Evolutionary conservation across 768 basidiomycete species (phyloP).

Genomic region (Sporobolomyces phaffii): DNA sequence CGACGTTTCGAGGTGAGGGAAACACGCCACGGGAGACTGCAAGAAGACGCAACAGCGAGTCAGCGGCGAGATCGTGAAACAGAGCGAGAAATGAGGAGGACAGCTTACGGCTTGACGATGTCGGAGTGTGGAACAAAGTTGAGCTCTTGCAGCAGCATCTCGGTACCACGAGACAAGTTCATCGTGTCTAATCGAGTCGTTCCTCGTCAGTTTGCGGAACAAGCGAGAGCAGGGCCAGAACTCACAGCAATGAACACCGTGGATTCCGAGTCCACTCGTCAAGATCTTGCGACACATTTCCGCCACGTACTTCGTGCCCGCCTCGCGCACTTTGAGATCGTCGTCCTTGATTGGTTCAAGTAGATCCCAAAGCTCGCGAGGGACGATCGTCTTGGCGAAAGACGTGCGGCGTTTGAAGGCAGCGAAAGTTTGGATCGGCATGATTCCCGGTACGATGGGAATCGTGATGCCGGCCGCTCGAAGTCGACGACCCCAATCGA

Average conservation of each 20-base stretch:
- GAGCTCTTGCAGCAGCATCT: slow-evolving; percentile 88
- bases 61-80: background rate
- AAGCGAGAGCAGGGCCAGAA: slow-evolving; percentile 42
- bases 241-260: slow-evolving; percentile 88
- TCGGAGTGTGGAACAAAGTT: slow-evolving; percentile 80
- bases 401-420: slow-evolving; percentile 87
- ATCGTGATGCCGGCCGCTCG: slow-evolving; percentile 66
- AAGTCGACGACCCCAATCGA: slow-evolving; percentile 69
- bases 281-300: slow-evolving; percentile 88
- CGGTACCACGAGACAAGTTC: slow-evolving; percentile 91
- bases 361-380: slow-evolving; percentile 58
- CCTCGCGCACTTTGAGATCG: slow-evolving; percentile 86
- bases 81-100: background rate
- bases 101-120: slow-evolving; percentile 66
- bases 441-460: slow-evolving; percentile 89
- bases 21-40: slow-evolving; percentile 82
- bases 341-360: slow-evolving; percentile 79
- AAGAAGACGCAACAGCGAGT: background rate
- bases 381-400: slow-evolving; percentile 74
- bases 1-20: slow-evolving; percentile 88
- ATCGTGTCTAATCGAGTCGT: slow-evolving; percentile 63
- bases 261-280: slow-evolving; percentile 69
- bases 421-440: slow-evolving; percentile 95
- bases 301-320: slow-evolving; percentile 90
- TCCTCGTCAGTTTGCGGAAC: background rate